A percentile compares a stretch with the other conserved stretches of the same genome.
These are phyloP conservation scores for Colletotrichum nymphaeae DNA, from an alignment of 2,329 filamentous ascomycete genomes.

Conservation along the genomic window DNA sequence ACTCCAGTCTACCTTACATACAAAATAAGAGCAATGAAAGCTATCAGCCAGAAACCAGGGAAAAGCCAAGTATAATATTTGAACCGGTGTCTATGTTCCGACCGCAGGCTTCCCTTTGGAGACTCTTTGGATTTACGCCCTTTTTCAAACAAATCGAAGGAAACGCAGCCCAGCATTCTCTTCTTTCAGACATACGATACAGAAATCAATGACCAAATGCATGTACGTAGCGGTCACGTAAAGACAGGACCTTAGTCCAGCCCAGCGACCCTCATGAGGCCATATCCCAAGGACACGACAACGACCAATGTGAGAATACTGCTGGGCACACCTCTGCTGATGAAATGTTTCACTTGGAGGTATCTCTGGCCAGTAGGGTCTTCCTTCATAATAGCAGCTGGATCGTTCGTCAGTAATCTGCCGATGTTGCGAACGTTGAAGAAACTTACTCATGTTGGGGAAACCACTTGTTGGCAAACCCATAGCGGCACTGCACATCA, in stretches of 20 bases:
- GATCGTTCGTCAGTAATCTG: background rate
- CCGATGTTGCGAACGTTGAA: background rate
- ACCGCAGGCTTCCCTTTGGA: background rate
- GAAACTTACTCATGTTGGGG: constrained; percentile 96
- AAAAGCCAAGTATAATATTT: background rate
- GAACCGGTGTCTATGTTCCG: background rate
- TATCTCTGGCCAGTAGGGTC: constrained; percentile 94
- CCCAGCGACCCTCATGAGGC: constrained; percentile 82
- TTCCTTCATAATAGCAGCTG: constrained; percentile 99
- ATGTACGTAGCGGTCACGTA: background rate
- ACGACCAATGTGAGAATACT: constrained; percentile 85
- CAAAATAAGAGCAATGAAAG: background rate
- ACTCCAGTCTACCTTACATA: background rate
- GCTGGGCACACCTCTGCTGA: constrained; percentile 90
- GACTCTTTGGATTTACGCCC: background rate
- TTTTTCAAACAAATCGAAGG: background rate
- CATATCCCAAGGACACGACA: constrained; percentile 90
- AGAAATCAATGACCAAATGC: background rate
- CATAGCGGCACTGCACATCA: constrained; percentile 99
- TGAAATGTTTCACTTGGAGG: constrained; percentile 91
- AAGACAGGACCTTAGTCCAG: constrained; percentile 55
- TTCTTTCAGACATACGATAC: background rate
- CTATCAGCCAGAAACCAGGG: background rate
- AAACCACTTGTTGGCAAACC: constrained; percentile 95
- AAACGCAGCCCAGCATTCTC: background rate